Conservation (phyloP, 2,329 filamentous ascomycete species). For the Rutstroemia sp. region DNA sequence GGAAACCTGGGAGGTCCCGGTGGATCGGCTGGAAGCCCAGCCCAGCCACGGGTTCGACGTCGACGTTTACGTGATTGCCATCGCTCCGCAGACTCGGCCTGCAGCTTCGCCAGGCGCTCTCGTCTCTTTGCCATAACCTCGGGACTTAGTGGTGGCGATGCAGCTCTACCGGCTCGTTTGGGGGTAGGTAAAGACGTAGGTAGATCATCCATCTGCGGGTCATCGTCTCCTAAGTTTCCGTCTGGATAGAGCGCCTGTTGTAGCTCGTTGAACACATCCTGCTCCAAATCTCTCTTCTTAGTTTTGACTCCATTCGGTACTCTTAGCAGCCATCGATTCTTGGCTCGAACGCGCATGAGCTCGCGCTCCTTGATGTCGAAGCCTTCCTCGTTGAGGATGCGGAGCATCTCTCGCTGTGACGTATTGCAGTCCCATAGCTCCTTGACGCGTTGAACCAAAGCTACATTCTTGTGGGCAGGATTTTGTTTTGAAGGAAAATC, state of each 20-base stretch:
- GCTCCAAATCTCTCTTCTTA: constrained; percentile 29
- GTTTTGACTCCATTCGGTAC: constrained; percentile 50
- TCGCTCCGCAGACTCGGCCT: constrained; percentile 53
- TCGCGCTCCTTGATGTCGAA: constrained; percentile 66
- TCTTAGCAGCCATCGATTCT: constrained; percentile 61
- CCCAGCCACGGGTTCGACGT: constrained; percentile 61
- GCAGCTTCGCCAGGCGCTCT: constrained; percentile 46
- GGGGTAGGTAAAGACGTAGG: constrained; percentile 12
- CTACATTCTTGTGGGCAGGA: constrained; percentile 61
- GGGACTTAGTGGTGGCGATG: constrained; percentile 33
- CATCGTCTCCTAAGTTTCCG: constrained; percentile 23
- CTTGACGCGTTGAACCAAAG: constrained; percentile 60
- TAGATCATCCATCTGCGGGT: constrained; percentile 22
- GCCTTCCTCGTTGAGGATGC: constrained; percentile 62
- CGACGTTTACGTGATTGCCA: constrained; percentile 59
- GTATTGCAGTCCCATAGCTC: constrained; percentile 74
- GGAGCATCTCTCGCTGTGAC: constrained; percentile 66
- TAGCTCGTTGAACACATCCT: constrained; percentile 29
- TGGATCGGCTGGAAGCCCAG: constrained; percentile 59
- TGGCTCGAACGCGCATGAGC: constrained; percentile 60
- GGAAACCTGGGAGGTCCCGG: constrained; percentile 66
- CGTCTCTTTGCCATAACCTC: constrained; percentile 45
- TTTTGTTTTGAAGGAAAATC: constrained; percentile 69
- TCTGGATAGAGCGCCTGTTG: constrained; percentile 29
- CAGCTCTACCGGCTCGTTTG: constrained; percentile 11